Evolutionary conservation across 495 filamentous ascomycete species (phyloP).

Genomic region (Penicillium cinerascens): DNA sequence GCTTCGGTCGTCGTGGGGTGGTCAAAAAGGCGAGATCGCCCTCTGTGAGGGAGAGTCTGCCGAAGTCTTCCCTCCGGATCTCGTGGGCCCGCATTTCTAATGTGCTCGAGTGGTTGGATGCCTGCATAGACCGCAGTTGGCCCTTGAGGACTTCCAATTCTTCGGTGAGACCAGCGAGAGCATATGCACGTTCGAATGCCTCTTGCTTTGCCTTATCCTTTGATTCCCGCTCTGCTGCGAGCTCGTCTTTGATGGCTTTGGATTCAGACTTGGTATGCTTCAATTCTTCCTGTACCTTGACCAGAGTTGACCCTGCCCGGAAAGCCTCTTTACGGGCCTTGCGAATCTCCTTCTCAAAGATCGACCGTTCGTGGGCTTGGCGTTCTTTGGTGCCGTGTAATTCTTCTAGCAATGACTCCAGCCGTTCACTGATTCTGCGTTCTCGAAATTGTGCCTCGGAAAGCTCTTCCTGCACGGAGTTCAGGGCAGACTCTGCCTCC

Average conservation of each 20-base stretch:
- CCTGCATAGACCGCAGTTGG: slow-evolving; percentile 61
- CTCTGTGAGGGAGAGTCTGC: slow-evolving; percentile 31
- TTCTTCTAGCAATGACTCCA: slow-evolving; percentile 78
- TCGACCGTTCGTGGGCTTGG: slow-evolving; percentile 62
- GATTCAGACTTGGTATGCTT: slow-evolving; percentile 59
- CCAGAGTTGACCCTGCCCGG: slow-evolving; percentile 69
- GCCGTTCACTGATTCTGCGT: slow-evolving; percentile 68
- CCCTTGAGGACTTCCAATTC: slow-evolving; percentile 64
- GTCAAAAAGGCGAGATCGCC: slow-evolving; percentile 36
- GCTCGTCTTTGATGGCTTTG: slow-evolving; percentile 50
- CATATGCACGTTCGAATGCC: slow-evolving; percentile 69
- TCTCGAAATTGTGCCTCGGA: slow-evolving; percentile 72
- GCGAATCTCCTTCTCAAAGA: slow-evolving; percentile 83
- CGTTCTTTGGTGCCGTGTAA: slow-evolving; percentile 71
- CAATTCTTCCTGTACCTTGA: slow-evolving; percentile 80
- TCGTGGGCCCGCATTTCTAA: slow-evolving; percentile 32
- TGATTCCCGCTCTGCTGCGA: slow-evolving; percentile 46
- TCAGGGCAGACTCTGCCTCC: slow-evolving; percentile 60
- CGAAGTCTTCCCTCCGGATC: slow-evolving; percentile 26
- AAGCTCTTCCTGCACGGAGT: slow-evolving; percentile 58
- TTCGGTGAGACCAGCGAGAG: slow-evolving; percentile 69
- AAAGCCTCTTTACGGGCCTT: slow-evolving; percentile 81
- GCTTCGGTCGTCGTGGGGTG: slow-evolving; percentile 39
- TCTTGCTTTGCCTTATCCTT: slow-evolving; percentile 67
- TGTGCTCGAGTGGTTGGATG: slow-evolving; percentile 45